Percentiles rank a stretch among this genome's conserved stretches.
phyloP scores from a whole-genome alignment of 176 grass and related monocot genomes.

The Eleusine coracana region DNA sequence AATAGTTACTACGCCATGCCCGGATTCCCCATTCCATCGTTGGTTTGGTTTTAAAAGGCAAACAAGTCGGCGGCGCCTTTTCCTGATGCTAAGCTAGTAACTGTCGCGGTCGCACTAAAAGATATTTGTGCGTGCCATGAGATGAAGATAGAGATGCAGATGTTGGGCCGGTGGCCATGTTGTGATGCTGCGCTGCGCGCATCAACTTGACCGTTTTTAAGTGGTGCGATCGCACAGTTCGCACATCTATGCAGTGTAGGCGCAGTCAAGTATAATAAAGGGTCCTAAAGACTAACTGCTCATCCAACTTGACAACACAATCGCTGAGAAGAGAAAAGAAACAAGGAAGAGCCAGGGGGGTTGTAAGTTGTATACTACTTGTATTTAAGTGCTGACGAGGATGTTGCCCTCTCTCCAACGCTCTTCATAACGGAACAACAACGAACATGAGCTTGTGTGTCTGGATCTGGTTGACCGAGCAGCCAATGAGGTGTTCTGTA shows the following conservation, averaged over 20 bases:
- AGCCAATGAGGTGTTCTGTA: background rate
- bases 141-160: conserved; percentile 11
- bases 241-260: background rate
- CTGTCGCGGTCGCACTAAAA: conserved; percentile 11
- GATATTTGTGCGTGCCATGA: background rate
- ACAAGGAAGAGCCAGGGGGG: background rate
- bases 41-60: background rate
- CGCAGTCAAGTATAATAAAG: background rate
- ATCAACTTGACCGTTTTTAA: conserved; percentile 22
- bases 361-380: background rate
- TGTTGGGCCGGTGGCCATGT: conserved; percentile 3
- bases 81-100: background rate
- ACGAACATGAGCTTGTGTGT: conserved; percentile 29
- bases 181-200: background rate
- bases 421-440: conserved; percentile 25
- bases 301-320: conserved; percentile 41
- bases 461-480: conserved; percentile 16
- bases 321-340: background rate
- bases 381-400: background rate
- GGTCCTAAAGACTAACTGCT: background rate
- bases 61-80: conserved; percentile 30
- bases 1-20: conserved; percentile 7
- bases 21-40: background rate
- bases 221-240: background rate
- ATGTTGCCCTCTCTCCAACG: conserved; percentile 1